Evolutionary conservation across 2,329 filamentous ascomycete genomes (phyloP).

Genomic region (Fusarium pilosicola): DNA sequence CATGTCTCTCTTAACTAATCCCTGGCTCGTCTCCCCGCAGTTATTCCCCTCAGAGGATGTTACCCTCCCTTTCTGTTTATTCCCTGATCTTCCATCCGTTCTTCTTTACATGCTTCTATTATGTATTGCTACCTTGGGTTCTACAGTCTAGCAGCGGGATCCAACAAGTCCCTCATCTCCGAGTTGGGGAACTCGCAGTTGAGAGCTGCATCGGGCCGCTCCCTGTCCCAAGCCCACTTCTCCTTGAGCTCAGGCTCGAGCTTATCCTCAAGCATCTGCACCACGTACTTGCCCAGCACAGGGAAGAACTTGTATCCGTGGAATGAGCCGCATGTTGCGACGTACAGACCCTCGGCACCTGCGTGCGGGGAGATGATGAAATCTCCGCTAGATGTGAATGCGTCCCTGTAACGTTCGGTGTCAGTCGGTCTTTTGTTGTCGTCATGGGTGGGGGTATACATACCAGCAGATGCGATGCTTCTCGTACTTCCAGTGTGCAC

Average conservation of each 20-base stretch:
- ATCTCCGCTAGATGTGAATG: slow-evolving; percentile 69
- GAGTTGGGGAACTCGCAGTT: slow-evolving; percentile 67
- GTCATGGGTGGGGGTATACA: slow-evolving; percentile 38
- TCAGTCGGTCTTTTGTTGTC: slow-evolving; percentile 6
- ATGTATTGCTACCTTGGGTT: not conserved
- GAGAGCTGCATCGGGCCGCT: slow-evolving; percentile 61
- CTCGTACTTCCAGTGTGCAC: slow-evolving; percentile 65
- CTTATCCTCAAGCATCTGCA: slow-evolving; percentile 62
- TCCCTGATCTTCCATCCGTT: not conserved
- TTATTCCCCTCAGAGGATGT: slow-evolving; percentile 20
- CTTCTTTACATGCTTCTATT: slow-evolving; percentile 16
- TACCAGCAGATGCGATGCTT: slow-evolving; percentile 75
- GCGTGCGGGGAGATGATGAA: slow-evolving; percentile 70
- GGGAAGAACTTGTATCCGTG: slow-evolving; percentile 77
- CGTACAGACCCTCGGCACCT: slow-evolving; percentile 62
- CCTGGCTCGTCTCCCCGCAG: slow-evolving; percentile 18
- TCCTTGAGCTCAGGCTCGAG: slow-evolving; percentile 55
- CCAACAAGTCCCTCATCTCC: slow-evolving; percentile 65
- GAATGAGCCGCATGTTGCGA: slow-evolving; percentile 73
- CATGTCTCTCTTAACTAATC: not conserved
- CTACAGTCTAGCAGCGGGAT: slow-evolving; percentile 46
- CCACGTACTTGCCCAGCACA: slow-evolving; percentile 69
- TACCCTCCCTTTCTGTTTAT: slow-evolving; percentile 10
- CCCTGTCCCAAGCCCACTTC: slow-evolving; percentile 69
- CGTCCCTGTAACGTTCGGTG: slow-evolving; percentile 62